Base-by-base conservation (phyloP, 179 eudicot species). In the Spergularia azorica region DNA sequence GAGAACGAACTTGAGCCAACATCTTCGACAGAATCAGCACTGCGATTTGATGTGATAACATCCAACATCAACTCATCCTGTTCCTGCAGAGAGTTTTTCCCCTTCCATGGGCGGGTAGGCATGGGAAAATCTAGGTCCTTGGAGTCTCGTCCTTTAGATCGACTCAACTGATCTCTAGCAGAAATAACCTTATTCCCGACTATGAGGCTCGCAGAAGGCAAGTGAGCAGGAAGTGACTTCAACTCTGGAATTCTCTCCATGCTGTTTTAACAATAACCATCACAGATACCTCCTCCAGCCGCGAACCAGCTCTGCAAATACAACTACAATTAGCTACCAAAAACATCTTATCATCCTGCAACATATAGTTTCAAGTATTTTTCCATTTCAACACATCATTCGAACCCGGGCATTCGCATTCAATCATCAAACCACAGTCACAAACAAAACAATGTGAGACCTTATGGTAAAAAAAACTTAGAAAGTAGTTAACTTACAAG, bases 211-310 rank as follows among this genome's bases (percentile, higher is more conserved):
- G 84, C 75, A 77, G 85, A 43, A 66, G 87, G 82, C 51, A 88
- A 73, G 48, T 82, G 81, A 55, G 78, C 77, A 16, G 88, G 84
- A 63, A 79, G 78, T 56, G 74, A 67, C 74, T 84, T 88, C 72
- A 86, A 71, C 69, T 86, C 86, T 18, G 89, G 82, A 61, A 81
- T 84, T 79, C 87, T 93, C 79, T 87, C 91, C 97, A 91, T 91
- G 51, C 63, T 70, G 43, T 55, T 64, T 81, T 56, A 80, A 20
- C 68, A 74, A 77, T 75, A 79, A 79, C 76, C 92, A 88, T 86
- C 80, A 87, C 84, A 85, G 55, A 17, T 41, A 62, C 52, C 50
- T 13, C 0, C 39, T 36, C 39, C 39, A 36, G n/a, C 65, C 50
- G 17, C 56, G 4, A 67, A 50, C 51, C 69, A 36, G 58, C 63